Evolutionary conservation across 345 rosid species (phyloP).

Genomic region (Salix koriyanagi): DNA sequence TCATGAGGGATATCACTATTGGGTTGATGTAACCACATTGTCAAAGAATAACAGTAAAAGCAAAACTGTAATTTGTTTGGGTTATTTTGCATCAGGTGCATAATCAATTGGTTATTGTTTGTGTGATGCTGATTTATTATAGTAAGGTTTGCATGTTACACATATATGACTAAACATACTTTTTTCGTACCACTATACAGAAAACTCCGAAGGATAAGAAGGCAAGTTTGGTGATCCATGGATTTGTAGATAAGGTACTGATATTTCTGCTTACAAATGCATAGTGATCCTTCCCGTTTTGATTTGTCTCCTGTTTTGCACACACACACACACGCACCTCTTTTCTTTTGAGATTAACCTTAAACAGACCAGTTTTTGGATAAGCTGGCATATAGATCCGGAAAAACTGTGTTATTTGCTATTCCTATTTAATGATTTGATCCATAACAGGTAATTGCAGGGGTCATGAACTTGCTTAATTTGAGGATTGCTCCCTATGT

Average conservation of each 20-base stretch:
- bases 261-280: background rate
- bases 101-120: background rate
- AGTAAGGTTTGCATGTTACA: background rate
- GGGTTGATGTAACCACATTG: too few species aligned
- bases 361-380: background rate
- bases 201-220: constrained; percentile 98
- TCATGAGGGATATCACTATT: background rate
- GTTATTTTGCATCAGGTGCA: background rate
- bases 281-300: background rate
- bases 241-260: constrained; percentile 82
- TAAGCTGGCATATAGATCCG: background rate
- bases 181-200: constrained; percentile 28
- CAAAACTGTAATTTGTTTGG: too few species aligned
- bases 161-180: background rate
- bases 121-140: background rate
- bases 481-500: constrained; percentile 71
- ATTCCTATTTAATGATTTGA: constrained; percentile 24
- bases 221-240: constrained; percentile 86
- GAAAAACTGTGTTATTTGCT: background rate
- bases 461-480: constrained; percentile 66
- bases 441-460: constrained; percentile 68
- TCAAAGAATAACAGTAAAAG: too few species aligned
- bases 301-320: background rate
- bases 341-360: background rate
- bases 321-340: background rate